phyloP scores from a whole-genome alignment of 2,329 filamentous ascomycete species.

The Fusarium camptoceras region DNA sequence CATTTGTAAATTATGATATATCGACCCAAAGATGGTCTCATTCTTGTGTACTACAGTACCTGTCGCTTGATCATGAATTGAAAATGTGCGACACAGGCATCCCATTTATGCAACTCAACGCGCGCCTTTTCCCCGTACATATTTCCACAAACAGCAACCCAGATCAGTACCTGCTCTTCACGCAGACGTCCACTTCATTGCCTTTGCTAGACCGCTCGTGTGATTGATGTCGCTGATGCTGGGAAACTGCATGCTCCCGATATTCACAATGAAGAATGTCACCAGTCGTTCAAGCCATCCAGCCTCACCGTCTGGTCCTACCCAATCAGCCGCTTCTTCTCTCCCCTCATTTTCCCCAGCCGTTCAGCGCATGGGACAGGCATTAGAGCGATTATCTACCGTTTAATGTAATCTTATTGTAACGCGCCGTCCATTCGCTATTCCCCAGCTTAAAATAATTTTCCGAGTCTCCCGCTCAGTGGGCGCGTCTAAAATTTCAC shows the following conservation, averaged over 20 bases:
- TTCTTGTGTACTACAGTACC: background rate
- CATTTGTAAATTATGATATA: background rate
- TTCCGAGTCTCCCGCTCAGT: background rate
- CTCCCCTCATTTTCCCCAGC: background rate
- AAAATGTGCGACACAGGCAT: background rate
- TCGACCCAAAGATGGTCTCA: background rate
- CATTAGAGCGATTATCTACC: background rate
- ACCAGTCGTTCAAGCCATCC: background rate
- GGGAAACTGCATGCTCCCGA: background rate
- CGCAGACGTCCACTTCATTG: accelerated
- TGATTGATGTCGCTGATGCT: background rate
- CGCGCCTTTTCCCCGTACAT: background rate
- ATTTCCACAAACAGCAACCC: no score
- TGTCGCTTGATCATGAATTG: background rate
- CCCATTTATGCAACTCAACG: accelerated
- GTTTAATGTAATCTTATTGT: background rate
- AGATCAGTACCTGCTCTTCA: background rate
- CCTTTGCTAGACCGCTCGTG: accelerated
- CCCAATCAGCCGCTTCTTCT: background rate
- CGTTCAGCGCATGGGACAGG: background rate
- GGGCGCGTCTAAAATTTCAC: background rate
- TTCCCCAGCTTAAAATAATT: background rate
- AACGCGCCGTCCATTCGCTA: background rate
- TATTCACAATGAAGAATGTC: background rate
- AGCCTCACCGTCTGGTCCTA: accelerated